Conservation (phyloP, 129 eudicot genomes). For the Tagetes erecta region DNA sequence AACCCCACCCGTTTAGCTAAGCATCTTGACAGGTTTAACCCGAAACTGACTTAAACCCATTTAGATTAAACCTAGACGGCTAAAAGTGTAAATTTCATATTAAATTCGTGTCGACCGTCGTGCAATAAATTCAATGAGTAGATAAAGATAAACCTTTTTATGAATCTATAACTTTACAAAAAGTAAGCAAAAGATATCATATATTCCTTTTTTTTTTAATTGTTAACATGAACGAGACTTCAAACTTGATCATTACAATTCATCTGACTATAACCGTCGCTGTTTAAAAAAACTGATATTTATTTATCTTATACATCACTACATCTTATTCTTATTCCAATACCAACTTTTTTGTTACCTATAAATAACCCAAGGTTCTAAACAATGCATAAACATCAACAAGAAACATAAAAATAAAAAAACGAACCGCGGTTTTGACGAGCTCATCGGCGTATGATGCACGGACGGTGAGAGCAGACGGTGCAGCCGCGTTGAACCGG, state of each 20-base stretch:
- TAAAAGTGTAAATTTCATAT: background rate
- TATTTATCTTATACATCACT: background rate
- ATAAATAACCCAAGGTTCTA: background rate
- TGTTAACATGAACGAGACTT: background rate
- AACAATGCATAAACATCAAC: slow-evolving; percentile 1
- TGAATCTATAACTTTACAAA: background rate
- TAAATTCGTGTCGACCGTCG: background rate
- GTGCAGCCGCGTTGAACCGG: slow-evolving; percentile 47
- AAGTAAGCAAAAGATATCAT: background rate
- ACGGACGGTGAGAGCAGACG: slow-evolving; percentile 54
- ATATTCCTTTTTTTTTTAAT: background rate
- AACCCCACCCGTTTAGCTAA: background rate
- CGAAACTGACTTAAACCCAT: background rate
- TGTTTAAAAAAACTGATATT: background rate
- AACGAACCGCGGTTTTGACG: slow-evolving; percentile 81
- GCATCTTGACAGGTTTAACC: background rate
- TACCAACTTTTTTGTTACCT: background rate
- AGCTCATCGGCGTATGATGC: slow-evolving; percentile 81
- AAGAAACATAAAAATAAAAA: background rate
- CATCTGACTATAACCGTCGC: too few species aligned
- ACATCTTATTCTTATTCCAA: slow-evolving; percentile 7
- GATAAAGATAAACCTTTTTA: background rate
- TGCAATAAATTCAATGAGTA: background rate
- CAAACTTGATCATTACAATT: too few species aligned
- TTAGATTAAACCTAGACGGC: background rate